A percentile compares a stretch with the other conserved stretches of the same genome.
Evolutionary conservation across 2,329 filamentous ascomycete genomes (phyloP).

Genomic region (Aureobasidium sp.): DNA sequence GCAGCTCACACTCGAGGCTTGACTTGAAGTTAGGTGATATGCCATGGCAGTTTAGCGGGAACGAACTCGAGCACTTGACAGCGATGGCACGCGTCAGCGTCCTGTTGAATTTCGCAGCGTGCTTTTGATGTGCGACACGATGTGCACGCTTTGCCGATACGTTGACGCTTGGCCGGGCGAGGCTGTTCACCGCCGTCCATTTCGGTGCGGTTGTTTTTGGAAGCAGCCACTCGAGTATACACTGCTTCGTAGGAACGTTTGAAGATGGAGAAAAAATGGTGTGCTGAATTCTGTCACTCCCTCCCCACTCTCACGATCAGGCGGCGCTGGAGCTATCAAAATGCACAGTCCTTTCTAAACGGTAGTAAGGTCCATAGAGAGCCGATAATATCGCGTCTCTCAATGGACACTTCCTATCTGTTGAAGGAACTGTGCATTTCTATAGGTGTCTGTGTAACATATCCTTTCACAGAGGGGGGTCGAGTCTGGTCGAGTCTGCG

Average conservation of each 20-base stretch:
- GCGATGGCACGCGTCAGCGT: not conserved
- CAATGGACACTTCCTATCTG: too few species aligned
- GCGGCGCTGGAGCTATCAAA: too few species aligned
- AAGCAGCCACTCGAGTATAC: not conserved
- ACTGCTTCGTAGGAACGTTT: not conserved
- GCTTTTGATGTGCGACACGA: conserved; percentile 9
- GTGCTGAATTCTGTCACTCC: too few species aligned
- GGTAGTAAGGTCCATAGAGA: too few species aligned
- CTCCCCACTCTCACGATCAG: too few species aligned
- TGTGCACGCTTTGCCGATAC: not conserved
- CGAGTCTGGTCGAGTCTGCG: too few species aligned
- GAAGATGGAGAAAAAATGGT: not conserved
- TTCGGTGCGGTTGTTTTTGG: not conserved
- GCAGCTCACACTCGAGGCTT: not conserved
- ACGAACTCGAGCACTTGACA: conserved; percentile 10
- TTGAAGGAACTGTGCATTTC: too few species aligned
- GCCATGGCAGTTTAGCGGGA: not conserved
- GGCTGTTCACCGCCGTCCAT: not conserved
- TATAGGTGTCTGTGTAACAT: too few species aligned
- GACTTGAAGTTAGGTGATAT: not conserved
- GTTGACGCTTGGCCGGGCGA: not conserved
- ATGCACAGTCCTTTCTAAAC: too few species aligned
- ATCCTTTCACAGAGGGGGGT: too few species aligned
- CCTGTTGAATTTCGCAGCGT: not conserved
- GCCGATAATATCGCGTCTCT: too few species aligned